Evolutionary conservation across 2,329 filamentous ascomycete genomes (phyloP), one percentile per base, ranked within the genome.

Genomic region (Fusarium floridanum): DNA sequence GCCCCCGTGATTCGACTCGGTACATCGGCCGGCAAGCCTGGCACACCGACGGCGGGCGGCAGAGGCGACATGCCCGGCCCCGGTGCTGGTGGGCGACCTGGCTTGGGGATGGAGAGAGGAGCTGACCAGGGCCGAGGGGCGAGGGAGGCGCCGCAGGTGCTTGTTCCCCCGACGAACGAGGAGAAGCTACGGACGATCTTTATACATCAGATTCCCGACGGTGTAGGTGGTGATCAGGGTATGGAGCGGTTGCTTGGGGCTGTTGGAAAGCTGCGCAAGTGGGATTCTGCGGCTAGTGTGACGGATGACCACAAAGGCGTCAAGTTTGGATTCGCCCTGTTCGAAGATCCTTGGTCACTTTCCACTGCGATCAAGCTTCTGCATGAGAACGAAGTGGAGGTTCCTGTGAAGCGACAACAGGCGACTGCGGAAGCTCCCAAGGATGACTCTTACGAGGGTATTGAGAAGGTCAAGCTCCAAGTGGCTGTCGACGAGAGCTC

Each of bases 241-340:
- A 88, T 98, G 64, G 94, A 98, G 84, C 90, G 89, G 66, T 90
- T 99, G 41, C 85, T 99, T 50, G 86, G 89, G 55, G 89, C 92
- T n/a, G 93, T 93, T 0, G 95, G 95, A 45, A 91, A 89, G 80
- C 84, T 99, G 72, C 91, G 93, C 73, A 92, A 95, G 78, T 99
- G 95, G 95, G 95, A 95, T 73, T 88, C 94, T 70, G 92, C 91
- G 37, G 91, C 90, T 59, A 88, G 86, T 17, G 84, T 87, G 37
- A 80, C 86, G 17, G 81, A 86, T n/a, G 92, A 95, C 75, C 91
- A 93, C 75, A 97, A 96, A 84, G 91, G 92, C 66, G 92, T 93
- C 83, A 93, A 92, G 73, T 98, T 98, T 86, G 97, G 96, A 16
- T 98, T 99, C 84, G 97, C 96, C 69, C 94, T 98, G 83, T 99